Base-by-base conservation (phyloP, 345 rosid genomes). In the Camelina sativa region DNA sequence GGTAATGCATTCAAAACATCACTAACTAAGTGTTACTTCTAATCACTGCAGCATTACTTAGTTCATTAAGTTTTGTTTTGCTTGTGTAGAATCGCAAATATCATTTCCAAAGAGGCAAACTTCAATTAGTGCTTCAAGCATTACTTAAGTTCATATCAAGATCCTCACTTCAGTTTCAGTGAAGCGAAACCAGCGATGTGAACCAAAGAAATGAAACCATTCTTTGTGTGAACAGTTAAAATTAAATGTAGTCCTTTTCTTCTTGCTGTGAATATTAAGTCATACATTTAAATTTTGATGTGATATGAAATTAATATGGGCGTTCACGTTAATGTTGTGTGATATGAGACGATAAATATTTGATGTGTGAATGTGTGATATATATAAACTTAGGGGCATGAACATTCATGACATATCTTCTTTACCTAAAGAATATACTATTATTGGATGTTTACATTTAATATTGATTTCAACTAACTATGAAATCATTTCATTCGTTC, bases 1-100 rank as follows among this genome's bases (percentile, higher is more conserved):
- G 87, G 97, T 87, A 84, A 46, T 66, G 54, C 63, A 11, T 20
- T 66, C 11, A 17, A 72, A 53, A 17, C 70, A 67, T 61, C 60
- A 3, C 62, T 37, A 19, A 28, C 62, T 37, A 19, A 48, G 37
- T 28, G 23, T 72, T 23, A 43, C 63, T 60, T 35, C 30, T 66
- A 60, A 4, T 44, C 34, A 43, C 46, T 77, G 13, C 8, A 4
- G 13, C 38, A 12, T 55, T 11, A 71, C 50, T 71, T 0, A n/a
- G 20, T 66, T 13, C 32, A 30, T 20, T 15, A 8, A 22, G 15
- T 10, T 20, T 61, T 47, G 51, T 16, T 59, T 53, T 22, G 25
- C 43, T 64, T 46, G 41, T 64, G 67, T 72, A 78, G 77, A n/a
- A 72, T 78, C 47, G 53, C 81, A 16, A 46, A 44, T 72, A 60